Base-by-base conservation (phyloP, 768 basidiomycete species). In the Suillus decipiens region DNA sequence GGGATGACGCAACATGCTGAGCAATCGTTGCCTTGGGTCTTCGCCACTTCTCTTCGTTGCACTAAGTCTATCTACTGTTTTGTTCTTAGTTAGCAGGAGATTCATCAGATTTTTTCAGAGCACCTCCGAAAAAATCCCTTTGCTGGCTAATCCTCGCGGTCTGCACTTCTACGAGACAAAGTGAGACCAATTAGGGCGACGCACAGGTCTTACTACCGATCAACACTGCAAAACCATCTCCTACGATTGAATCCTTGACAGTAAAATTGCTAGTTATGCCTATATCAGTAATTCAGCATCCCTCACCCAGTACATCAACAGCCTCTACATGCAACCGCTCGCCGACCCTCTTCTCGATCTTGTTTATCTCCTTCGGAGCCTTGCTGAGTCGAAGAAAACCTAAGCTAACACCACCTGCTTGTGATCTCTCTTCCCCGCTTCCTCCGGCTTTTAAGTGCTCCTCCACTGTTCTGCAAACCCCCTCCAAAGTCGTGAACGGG, bases 401-500 rank as follows among this genome's bases (percentile, higher is more conserved):
- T 54, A 85, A 77, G 28, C 81, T 76, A 43, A 86, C 71, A 9
- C 85, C 85, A 7, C 80, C 83, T 7, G 72, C 72, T 37, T 76
- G 69, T 9, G 81, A 78, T 47, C 80, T 75, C 55, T 77, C 76
- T 28, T 79, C 80, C 5, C 74, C 75, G 45, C 71, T 71, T n/a
- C 70, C 68, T 33, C 75, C 80, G 31, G 71, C 75, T 67, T 78
- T 76, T 66, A 71, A 53, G 59, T 84, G 76, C 63, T 85, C 86
- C 22, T 80, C 79, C 17, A 76, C 78, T 1, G 87, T 86, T 69
- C 83, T 84, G 67, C 83, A 80, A n/a, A 88, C 61, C 1, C 82
- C 88, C 66, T 87, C 79, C 14, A 85, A 61, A 11, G 86, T 86
- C 4, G 82, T 87, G 78, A 85, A 89, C 1, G 77, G 73, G 11